phyloP scores from a whole-genome alignment of 169 alveolate genomes.

The Eimeria zaria region DNA sequence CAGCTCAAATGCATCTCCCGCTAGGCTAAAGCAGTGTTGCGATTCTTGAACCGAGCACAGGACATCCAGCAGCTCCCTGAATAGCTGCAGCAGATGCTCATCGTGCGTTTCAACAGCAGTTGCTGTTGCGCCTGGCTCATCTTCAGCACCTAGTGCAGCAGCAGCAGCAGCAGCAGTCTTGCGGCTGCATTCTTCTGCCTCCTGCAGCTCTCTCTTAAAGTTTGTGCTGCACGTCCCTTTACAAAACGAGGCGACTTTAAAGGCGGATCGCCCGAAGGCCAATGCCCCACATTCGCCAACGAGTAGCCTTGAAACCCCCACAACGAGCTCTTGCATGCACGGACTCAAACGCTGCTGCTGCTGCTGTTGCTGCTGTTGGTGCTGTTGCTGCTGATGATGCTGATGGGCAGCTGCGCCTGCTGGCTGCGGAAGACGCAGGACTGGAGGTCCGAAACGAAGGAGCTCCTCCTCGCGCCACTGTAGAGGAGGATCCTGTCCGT shows the following conservation, averaged over 20 bases:
- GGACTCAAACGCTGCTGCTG: conserved; percentile 50
- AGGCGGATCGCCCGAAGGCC: conserved; percentile 73
- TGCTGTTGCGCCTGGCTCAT: background rate
- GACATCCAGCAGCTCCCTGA: conserved; percentile 28
- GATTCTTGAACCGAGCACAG: conserved; percentile 55
- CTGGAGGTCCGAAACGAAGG: conserved; percentile 43
- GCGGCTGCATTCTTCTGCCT: conserved; percentile 50
- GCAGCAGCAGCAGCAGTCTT: conserved; percentile 51
- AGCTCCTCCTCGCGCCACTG: conserved; percentile 65
- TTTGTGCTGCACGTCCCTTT: conserved; percentile 41
- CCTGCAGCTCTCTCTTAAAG: conserved; percentile 30
- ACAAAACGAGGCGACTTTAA: conserved; percentile 77
- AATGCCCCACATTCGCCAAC: conserved; percentile 83
- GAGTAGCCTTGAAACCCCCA: conserved; percentile 28
- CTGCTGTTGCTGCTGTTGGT: background rate
- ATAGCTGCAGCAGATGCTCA: conserved; percentile 9
- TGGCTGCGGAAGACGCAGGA: background rate
- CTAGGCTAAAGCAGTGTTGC: conserved; percentile 76
- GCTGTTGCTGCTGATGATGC: conserved; percentile 40
- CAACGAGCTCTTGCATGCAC: conserved; percentile 25
- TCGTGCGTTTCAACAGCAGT: conserved; percentile 18
- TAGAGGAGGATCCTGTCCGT: conserved; percentile 25
- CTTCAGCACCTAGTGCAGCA: background rate
- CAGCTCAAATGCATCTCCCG: conserved; percentile 29
- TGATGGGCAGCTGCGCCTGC: background rate